phyloP scores from a whole-genome alignment of 257 asterid genomes.

The Solanum sejunctum region DNA sequence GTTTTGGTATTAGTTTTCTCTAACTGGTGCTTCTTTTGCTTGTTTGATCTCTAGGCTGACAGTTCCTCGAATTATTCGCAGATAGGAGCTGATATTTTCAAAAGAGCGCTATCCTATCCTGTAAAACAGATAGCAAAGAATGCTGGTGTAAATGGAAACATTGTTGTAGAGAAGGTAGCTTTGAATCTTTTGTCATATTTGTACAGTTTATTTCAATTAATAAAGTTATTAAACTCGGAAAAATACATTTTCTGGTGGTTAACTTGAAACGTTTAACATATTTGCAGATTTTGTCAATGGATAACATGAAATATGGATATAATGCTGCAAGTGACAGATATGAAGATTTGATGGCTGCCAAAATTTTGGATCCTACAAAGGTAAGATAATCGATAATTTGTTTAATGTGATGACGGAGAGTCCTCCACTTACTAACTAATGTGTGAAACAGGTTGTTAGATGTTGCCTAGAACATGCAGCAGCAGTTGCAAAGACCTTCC shows the following conservation, averaged over 20 bases:
- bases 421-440: not conserved
- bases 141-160: conserved; percentile 68
- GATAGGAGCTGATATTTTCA: conserved; percentile 83
- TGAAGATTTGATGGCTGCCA: conserved; percentile 77
- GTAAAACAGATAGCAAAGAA: conserved; percentile 72
- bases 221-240: not conserved
- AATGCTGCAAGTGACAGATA: conserved; percentile 67
- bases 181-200: not conserved
- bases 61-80: conserved; percentile 2
- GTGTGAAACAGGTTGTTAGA: conserved; percentile 47
- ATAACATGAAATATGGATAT: conserved; percentile 51
- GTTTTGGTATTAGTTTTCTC: not conserved
- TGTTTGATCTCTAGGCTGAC: not conserved
- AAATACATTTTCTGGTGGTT: not conserved
- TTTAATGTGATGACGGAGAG: not conserved
- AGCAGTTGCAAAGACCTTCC: conserved; percentile 58
- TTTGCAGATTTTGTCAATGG: conserved; percentile 52
- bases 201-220: not conserved
- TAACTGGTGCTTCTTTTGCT: not conserved
- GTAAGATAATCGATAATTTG: conserved; percentile 5
- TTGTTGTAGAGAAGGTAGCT: conserved; percentile 52
- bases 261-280: not conserved
- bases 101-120: conserved; percentile 69
- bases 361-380: conserved; percentile 82
- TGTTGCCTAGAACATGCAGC: conserved; percentile 85